Percentiles rank a stretch among this genome's conserved stretches.
Conservation (phyloP, 176 grass and related monocot species). For the Lolium perenne region DNA sequence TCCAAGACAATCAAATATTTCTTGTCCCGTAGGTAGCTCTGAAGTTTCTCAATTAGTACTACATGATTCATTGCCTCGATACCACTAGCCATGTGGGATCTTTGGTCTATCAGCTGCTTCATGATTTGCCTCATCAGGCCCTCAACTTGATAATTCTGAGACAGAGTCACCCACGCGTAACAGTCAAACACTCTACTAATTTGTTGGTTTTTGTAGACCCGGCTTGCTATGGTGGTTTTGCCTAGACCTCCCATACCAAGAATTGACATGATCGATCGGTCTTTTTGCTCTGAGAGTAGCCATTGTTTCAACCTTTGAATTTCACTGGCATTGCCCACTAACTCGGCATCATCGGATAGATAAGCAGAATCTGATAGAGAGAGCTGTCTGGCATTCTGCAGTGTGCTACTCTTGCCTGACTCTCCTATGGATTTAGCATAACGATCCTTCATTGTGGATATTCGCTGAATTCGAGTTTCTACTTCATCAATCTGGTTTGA, state of each 20-base stretch:
- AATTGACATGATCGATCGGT: conserved; percentile 46
- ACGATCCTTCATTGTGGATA: conserved; percentile 45
- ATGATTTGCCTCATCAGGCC: conserved; percentile 48
- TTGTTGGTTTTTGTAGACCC: conserved; percentile 39
- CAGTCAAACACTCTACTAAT: conserved; percentile 42
- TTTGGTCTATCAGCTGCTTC: conserved; percentile 26
- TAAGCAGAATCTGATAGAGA: conserved; percentile 39
- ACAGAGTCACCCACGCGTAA: conserved; percentile 50
- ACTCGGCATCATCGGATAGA: conserved; percentile 34
- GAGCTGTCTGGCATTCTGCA: background rate
- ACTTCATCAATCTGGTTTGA: conserved; percentile 42
- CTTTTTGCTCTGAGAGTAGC: conserved; percentile 37
- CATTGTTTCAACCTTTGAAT: conserved; percentile 38
- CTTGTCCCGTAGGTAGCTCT: conserved; percentile 28
- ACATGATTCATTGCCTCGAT: conserved; percentile 17
- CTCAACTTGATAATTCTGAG: conserved; percentile 46
- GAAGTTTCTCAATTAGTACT: conserved; percentile 35
- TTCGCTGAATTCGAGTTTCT: conserved; percentile 44
- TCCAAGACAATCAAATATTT: conserved; percentile 61
- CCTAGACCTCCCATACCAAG: conserved; percentile 67
- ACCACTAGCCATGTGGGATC: background rate
- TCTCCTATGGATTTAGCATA: conserved; percentile 35
- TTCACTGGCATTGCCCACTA: conserved; percentile 45
- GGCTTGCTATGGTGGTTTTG: conserved; percentile 56
- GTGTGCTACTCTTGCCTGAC: background rate